Evolutionary conservation across 257 asterid species (phyloP), one percentile per base, ranked within the genome.

Genomic region (Pogostemon cablin): DNA sequence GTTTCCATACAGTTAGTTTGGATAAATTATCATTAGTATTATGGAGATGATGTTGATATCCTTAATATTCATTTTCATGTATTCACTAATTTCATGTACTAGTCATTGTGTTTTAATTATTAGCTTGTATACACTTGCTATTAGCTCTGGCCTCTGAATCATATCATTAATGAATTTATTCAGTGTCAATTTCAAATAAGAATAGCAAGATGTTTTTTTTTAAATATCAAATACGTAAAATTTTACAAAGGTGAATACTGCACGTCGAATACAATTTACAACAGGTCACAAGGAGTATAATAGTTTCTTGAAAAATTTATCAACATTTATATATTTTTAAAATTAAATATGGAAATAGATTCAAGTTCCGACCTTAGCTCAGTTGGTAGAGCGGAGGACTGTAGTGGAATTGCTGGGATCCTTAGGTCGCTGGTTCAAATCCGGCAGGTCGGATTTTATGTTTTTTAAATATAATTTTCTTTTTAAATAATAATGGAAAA

Each of bases 351-450:
- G 4, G 2, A 1, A 0, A 0, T 0, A 0, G 1, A 0, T 5
- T 59, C 47, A 61, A 7, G 0, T 9, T 12, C 78, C 75, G 81
- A 77, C 78, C 75, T 77, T 77, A 77, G 78, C 78, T 77, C 78
- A 77, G 75, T 77, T 77, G 81, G 81, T 72, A 77, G 81, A 77
- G 75, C 81, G 78, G 81, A 77, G 81, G 81, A 77, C 75, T 77
- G 78, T 77, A 77, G 78, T 72, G 1, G 10, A 1, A 25, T 75
- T 32, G 63, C 78, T 46, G 81, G 54, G 20, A 85, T 86, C 92
- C 90, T 88, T 87, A 90, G 92, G 95, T 90, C 88, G 83, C 95
- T 87, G 95, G 95, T 90, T 90, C 95, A 87, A 87, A 80, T 90
- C 96, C 92, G 91, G 95, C 81, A 86, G 89, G 96, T 90, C 95